Conservation (phyloP, 345 rosid species). For the Clarkia xantiana region DNA sequence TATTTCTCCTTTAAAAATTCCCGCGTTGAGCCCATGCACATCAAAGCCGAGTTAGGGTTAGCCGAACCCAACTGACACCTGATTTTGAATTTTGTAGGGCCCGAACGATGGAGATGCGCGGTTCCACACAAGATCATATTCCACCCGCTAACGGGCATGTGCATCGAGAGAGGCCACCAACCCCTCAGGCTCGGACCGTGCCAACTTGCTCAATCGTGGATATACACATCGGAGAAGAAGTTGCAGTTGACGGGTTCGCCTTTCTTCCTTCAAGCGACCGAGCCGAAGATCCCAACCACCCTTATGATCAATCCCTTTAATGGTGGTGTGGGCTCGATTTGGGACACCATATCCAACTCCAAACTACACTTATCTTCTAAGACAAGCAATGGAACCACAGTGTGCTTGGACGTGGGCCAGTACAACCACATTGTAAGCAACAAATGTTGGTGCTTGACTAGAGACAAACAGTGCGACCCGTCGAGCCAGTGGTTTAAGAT, state of each 20-base stretch:
- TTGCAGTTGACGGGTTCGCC: conserved; percentile 1
- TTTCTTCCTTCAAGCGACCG: conserved; percentile 9
- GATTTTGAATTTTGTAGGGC: conserved; percentile 8
- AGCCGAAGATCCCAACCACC: background rate
- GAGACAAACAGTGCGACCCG: conserved; percentile 7
- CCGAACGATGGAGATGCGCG: conserved; percentile 5
- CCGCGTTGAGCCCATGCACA: too few relatives aligned
- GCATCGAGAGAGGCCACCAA: background rate
- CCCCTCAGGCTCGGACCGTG: conserved; percentile 11
- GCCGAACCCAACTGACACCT: too few relatives aligned
- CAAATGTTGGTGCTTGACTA: conserved; percentile 9
- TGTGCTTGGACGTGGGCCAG: conserved; percentile 62
- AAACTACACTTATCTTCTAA: conserved; percentile 51
- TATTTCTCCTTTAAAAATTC: too few relatives aligned
- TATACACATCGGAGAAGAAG: conserved; percentile 2
- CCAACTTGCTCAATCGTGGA: conserved; percentile 11
- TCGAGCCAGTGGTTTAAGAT: conserved; percentile 15
- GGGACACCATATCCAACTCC: conserved; percentile 59
- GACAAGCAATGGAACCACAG: conserved; percentile 19
- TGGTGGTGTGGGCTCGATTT: conserved; percentile 10
- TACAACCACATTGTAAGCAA: conserved; percentile 3
- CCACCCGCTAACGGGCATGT: conserved; percentile 16
- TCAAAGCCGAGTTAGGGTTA: too few relatives aligned
- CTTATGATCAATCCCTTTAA: background rate
- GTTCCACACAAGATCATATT: conserved; percentile 9